Evolutionary conservation across 2,329 filamentous ascomycete species (phyloP), one percentile per base, ranked within the genome.

Genomic region (Neopestalotiopsis clavispora): DNA sequence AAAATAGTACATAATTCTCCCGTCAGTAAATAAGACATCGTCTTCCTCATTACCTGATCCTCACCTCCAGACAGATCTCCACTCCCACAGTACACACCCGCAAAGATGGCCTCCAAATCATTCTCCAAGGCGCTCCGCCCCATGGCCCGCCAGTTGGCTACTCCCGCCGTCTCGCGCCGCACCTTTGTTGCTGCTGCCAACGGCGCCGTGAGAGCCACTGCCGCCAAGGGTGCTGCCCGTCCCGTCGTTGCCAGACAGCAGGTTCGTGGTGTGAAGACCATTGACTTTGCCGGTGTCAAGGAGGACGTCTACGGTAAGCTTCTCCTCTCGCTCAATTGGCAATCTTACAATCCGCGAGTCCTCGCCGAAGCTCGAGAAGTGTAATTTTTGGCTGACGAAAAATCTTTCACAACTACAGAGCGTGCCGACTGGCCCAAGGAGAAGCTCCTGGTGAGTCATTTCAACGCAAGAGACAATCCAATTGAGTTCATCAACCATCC

Each of bases 341-440:
- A 14, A 20, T 52, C 23, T 28, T 17, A 10, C 7, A 52, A 6
- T 5, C 34, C 59, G n/a, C 9, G 61, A 45, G 28, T 9, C 34
- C 12, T 13, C 38, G 12, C 61, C 4, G 12, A 64, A n/a, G 38
- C 38, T 14, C 34, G 12, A n/a, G 34, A 34, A 32, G 14, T 28
- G 9, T 7, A 20, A 28, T 28, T 12, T 13, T 42, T 64, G 17
- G 57, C 57, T 67, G 34, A 67, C 56, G n/a, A 14, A n/a, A 23
- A n/a, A 10, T 60, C 9, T 30, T 32, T 59, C 66, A 72, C 60
- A 10, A 60, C 66, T 72, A 71, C 78, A 96, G 96, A 99, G 91
- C 95, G 96, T 86, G 93, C 90, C 81, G 96, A 99, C 88, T 99
- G 96, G 96, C 96, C 96, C 76, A 91, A 92, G 83, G 95, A 98